phyloP scores from a whole-genome alignment of 345 rosid species.

The Moricandia moricandioides region DNA sequence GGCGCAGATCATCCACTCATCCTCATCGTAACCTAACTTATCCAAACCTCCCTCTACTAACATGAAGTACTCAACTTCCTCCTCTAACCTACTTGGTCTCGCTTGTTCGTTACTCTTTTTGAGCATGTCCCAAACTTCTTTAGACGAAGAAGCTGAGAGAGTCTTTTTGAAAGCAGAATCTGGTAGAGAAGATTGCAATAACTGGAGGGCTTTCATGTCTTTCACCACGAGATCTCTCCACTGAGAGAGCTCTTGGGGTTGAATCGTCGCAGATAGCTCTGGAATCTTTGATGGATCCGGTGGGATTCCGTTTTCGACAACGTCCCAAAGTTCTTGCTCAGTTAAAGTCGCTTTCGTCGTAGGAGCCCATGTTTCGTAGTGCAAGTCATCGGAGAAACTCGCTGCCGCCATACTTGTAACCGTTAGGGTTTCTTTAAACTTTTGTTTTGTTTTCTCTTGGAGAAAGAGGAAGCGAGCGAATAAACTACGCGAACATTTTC shows the following conservation, averaged over 20 bases:
- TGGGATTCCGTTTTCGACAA: slow-evolving; percentile 22
- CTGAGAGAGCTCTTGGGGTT: neutral
- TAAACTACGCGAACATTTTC: neutral
- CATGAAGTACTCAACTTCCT: neutral
- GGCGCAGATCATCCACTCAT: neutral
- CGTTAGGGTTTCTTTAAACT: neutral
- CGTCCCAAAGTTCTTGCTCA: slow-evolving; percentile 15
- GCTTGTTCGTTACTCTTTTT: neutral
- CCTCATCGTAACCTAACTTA: neutral
- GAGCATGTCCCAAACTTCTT: neutral
- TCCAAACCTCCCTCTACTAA: neutral
- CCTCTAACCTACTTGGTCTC: neutral
- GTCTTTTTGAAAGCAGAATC: neutral
- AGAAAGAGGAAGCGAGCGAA: slow-evolving; percentile 4
- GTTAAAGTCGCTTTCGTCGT: neutral
- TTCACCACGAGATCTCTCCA: neutral
- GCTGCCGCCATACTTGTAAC: slow-evolving; percentile 17
- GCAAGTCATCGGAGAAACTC: neutral
- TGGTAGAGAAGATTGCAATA: neutral
- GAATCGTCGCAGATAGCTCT: neutral
- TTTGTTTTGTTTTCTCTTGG: neutral
- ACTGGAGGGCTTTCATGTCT: neutral
- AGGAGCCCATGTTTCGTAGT: slow-evolving; percentile 14
- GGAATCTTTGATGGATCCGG: slow-evolving; percentile 16
- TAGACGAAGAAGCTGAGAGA: neutral